Base-by-base conservation (phyloP, 73 alveolate genomes). In the Urostyla sp. region DNA sequence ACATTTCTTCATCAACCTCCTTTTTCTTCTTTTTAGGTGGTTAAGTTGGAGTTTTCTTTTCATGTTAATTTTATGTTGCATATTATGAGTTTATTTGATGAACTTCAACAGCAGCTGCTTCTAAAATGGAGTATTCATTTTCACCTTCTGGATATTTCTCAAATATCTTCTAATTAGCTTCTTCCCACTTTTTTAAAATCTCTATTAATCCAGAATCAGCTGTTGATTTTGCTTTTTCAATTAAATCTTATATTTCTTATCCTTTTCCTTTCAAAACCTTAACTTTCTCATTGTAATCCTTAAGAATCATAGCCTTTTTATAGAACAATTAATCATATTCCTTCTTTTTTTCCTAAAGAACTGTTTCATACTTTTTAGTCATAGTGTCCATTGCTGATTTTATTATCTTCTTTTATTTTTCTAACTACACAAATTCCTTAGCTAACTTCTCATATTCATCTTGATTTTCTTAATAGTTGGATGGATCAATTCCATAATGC, bases 151-250 rank as follows among this genome's bases (percentile, higher is more conserved):
- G 75, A 18, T 73, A 52, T 34, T 52, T 73, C 50, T 73, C 85
- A 53, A 73, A 73, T 57, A 73, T 73, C 59, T 73, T 73, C 61
- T 0, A 0, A 35, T 73, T 73, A 28, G 85, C 88, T 23, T 77
- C 88, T 36, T 77, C 88, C 80, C 80, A 77, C 31, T 59, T 77
- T 48, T 27, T 77, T 6, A 77, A 26, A n/a, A 77, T 59, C 21
- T 59, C 88, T 2, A 58, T 10, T 23, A 59, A 16, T 28, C 80
- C 77, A 24, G 15, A 4, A 31, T 77, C 88, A 23, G 72, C 77
- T 16, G 67, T 72, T 4, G 77, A 45, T 24, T 59, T 57, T 20
- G 88, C 88, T 31, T 77, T 77, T n/a, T 57, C 79, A 30, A 77
- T 77, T 44, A 77, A 59, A 15, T 77, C 88, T 45, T 59, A 35